These are phyloP conservation scores for Exsudoporus frostii DNA, from an alignment of 768 basidiomycete species.

Conservation along the genomic window DNA sequence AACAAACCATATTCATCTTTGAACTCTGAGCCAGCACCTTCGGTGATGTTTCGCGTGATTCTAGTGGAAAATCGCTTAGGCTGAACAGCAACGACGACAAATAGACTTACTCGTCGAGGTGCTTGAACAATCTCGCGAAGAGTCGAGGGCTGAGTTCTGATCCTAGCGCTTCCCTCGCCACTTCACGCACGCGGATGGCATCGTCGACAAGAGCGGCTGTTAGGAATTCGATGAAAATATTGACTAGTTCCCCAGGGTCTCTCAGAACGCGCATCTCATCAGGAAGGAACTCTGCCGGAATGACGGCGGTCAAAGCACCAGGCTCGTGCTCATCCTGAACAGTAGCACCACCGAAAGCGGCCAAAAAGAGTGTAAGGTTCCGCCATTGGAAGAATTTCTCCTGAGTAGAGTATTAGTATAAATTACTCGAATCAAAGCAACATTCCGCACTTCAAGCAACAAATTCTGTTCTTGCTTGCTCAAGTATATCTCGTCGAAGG, in stretches of 20 bases:
- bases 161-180: slow-evolving; percentile 77
- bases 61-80: slow-evolving; percentile 28
- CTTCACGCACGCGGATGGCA: slow-evolving; percentile 66
- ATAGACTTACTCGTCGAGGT: slow-evolving; percentile 66
- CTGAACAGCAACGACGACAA: not conserved
- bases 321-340: slow-evolving; percentile 50
- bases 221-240: slow-evolving; percentile 63
- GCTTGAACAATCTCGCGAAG: slow-evolving; percentile 63
- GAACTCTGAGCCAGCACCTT: slow-evolving; percentile 42
- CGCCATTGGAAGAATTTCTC: slow-evolving; percentile 82
- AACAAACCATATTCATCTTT: slow-evolving; percentile 45
- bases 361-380: slow-evolving; percentile 75
- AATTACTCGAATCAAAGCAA: not conserved
- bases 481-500: slow-evolving; percentile 34
- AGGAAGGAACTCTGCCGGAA: slow-evolving; percentile 60
- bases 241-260: slow-evolving; percentile 56
- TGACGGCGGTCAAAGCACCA: slow-evolving; percentile 47
- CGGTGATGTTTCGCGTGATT: slow-evolving; percentile 50
- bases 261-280: slow-evolving; percentile 67
- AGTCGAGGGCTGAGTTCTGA: slow-evolving; percentile 70
- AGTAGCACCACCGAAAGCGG: slow-evolving; percentile 68
- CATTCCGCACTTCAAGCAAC: slow-evolving; percentile 35
- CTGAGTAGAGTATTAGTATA: slow-evolving; percentile 34
- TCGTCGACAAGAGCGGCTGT: slow-evolving; percentile 68
- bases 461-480: slow-evolving; percentile 37